Percentiles rank a stretch among this genome's conserved stretches.
Evolutionary conservation across 768 basidiomycete species (phyloP).

Genomic region (Mycena sanguinolenta): DNA sequence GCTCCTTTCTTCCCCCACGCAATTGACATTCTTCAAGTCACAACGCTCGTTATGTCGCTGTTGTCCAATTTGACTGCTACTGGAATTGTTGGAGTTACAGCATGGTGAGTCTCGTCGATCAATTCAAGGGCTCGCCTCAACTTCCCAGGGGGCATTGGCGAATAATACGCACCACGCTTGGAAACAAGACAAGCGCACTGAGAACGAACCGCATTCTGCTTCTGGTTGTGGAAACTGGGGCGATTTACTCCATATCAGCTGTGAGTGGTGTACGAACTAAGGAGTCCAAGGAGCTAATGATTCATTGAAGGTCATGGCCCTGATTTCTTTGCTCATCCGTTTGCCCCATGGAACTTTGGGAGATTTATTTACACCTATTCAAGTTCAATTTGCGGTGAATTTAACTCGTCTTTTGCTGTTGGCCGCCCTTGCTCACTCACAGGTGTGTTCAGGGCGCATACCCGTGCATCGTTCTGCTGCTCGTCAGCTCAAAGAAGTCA

Average conservation of each 20-base stretch:
- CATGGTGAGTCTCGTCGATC: slow-evolving; percentile 13
- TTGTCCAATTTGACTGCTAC: slow-evolving; percentile 36
- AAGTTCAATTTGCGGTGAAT: slow-evolving; percentile 30
- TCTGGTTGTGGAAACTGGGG: slow-evolving; percentile 29
- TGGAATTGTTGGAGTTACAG: slow-evolving; percentile 25
- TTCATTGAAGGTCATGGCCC: slow-evolving; percentile 10
- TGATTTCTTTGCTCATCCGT: slow-evolving; percentile 16
- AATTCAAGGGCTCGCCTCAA: background rate
- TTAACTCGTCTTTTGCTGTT: background rate
- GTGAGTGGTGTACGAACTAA: slow-evolving; percentile 9
- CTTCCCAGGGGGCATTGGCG: slow-evolving; percentile 14
- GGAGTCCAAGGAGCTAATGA: background rate
- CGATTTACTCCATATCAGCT: slow-evolving; percentile 22
- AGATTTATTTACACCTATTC: slow-evolving; percentile 18
- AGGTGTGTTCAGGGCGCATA: slow-evolving; percentile 24
- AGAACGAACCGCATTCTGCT: slow-evolving; percentile 25
- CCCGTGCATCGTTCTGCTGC: slow-evolving; percentile 30
- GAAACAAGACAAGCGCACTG: slow-evolving; percentile 1
- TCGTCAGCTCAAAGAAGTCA: slow-evolving; percentile 33
- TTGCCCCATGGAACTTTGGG: slow-evolving; percentile 26
- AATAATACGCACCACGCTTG: slow-evolving; percentile 6
- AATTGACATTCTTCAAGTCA: slow-evolving; percentile 27
- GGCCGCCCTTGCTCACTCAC: background rate
- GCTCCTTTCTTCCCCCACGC: background rate
- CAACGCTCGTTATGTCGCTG: slow-evolving; percentile 20